Evolutionary conservation across 1,284 basidiomycete genomes (phyloP).

Genomic region (Ceratobasidium papillatum): DNA sequence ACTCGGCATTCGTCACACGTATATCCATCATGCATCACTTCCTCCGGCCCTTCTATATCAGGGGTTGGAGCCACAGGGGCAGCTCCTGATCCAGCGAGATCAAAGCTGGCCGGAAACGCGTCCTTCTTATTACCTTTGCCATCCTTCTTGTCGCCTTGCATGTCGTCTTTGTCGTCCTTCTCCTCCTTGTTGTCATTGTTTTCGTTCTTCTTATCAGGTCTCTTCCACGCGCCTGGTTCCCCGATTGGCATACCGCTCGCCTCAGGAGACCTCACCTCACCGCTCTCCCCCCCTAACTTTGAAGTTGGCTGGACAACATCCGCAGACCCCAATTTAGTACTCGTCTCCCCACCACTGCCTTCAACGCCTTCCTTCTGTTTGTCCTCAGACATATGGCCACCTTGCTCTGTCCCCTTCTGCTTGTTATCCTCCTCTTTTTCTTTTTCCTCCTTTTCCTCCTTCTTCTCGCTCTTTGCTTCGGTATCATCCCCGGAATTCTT

Average conservation of each 20-base stretch:
- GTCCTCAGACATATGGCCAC: background rate
- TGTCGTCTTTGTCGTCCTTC: background rate
- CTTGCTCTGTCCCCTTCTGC: background rate
- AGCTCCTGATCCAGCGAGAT: background rate
- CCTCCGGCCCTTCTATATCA: constrained; percentile 5
- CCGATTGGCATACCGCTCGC: background rate
- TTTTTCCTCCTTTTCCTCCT: background rate
- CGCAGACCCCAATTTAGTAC: background rate
- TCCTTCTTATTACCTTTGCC: constrained; percentile 20
- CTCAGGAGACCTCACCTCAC: background rate
- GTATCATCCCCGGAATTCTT: background rate
- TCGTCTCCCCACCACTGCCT: background rate
- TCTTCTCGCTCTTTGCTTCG: background rate
- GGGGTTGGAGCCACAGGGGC: no score
- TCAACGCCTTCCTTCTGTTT: background rate
- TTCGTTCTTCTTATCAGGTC: background rate
- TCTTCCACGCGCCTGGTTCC: background rate
- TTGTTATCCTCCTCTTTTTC: background rate
- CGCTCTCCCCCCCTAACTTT: background rate
- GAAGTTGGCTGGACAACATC: background rate
- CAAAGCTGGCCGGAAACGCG: background rate
- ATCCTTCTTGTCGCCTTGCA: background rate
- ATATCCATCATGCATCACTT: background rate
- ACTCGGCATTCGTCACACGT: constrained; percentile 40
- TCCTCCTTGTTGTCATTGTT: constrained; percentile 3